These are phyloP conservation scores for Corylus heterophylla DNA, from an alignment of 306 rosid genomes.

Conservation along the genomic window DNA sequence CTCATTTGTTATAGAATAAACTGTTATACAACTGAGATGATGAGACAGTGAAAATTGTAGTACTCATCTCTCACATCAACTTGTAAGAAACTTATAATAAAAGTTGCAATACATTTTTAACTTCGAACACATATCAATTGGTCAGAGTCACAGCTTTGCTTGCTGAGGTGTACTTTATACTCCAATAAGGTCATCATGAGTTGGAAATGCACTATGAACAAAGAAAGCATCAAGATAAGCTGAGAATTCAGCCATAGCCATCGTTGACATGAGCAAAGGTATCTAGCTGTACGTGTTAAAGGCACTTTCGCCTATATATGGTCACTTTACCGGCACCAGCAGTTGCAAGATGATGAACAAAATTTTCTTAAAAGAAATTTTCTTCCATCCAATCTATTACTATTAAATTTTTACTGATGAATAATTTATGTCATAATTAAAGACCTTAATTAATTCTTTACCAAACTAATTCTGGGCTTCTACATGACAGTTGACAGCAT, in stretches of 20 bases:
- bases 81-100: too few species aligned
- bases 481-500: neutral
- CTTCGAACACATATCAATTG: too few species aligned
- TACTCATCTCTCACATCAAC: too few species aligned
- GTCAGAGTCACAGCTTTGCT: neutral
- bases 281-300: neutral
- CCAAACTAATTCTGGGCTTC: slow-evolving; percentile 24
- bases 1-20: neutral
- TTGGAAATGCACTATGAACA: neutral
- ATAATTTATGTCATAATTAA: neutral
- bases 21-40: neutral
- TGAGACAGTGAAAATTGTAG: too few species aligned
- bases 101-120: too few species aligned
- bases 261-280: neutral
- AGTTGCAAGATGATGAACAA: too few species aligned
- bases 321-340: too few species aligned
- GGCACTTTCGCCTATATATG: neutral
- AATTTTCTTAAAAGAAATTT: too few species aligned
- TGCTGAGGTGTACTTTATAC: neutral
- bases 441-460: neutral
- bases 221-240: neutral
- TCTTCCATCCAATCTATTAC: too few species aligned
- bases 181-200: neutral
- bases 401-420: neutral
- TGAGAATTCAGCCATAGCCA: neutral